Base-by-base conservation (phyloP, 148 eudicot species). In the Nyssa sinensis region DNA sequence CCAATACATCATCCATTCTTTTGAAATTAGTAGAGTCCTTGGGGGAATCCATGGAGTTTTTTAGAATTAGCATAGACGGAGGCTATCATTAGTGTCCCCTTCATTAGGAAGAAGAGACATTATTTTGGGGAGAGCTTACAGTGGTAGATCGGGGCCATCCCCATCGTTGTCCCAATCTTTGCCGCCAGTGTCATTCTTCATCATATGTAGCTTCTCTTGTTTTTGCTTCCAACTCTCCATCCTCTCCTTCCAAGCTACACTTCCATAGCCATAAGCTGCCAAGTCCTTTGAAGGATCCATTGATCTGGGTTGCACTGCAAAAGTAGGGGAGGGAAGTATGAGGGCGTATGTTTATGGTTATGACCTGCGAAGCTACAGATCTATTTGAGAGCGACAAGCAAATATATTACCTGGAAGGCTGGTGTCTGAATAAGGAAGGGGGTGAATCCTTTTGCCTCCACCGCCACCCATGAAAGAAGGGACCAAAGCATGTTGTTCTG, bases 271-370 rank as follows among this genome's bases (percentile, higher is more conserved):
- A 28, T 74, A 74, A 33, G 71, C 77, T 51, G 71, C 70, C 63
- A 74, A 66, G 25, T 74, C 77, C 41, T 74, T 74, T 16, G 71
- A 65, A 74, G 77, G 71, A 57, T 74, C 77, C 77, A 74, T 19
- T 24, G 77, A 8, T 64, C 77, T 67, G 32, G 71, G 64, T 57
- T 34, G 77, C 51, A 66, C 77, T 74, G 68, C 70, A 74, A 47
- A 32, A 31, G 12, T 13, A 12, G 13, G 25, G 44, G 8, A 63
- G 34, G 66, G 39, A 3, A 63, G 14, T 31, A 31, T 63, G 6
- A 30, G 5, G 30, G 9, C 7, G 10, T n/a, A 24, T 25, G 63
- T 27, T 12, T 28, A 4, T 12, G 19, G 51, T 44, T 44, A 3
- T 13, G 51, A 44, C 16, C 11, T 5, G 28, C n/a, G 14, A 61